A percentile compares a stretch with the other conserved stretches of the same genome.
These are phyloP conservation scores for Hypholoma fasciculare DNA, from an alignment of 768 basidiomycete species.

Conservation along the genomic window DNA sequence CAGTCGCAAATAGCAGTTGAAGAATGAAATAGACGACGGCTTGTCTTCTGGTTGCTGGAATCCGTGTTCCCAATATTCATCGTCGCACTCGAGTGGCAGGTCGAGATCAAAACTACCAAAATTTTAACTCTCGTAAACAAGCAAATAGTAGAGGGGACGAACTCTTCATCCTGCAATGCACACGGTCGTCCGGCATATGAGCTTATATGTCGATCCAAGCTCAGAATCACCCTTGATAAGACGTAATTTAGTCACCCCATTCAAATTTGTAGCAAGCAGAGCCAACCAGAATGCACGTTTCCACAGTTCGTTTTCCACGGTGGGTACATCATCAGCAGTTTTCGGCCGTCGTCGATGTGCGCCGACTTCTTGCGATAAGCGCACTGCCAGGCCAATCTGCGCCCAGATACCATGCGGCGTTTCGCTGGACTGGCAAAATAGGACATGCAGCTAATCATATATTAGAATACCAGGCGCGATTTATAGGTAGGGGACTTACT, in stretches of 20 bases:
- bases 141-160: constrained; percentile 22
- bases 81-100: constrained; percentile 58
- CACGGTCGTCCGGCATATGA: constrained; percentile 66
- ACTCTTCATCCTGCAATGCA: constrained; percentile 77
- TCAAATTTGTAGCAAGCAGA: background rate
- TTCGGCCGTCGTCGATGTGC: constrained; percentile 51
- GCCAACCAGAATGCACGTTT: constrained; percentile 65
- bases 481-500: constrained; percentile 34
- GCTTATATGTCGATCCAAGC: constrained; percentile 47
- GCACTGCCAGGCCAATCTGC: constrained; percentile 64
- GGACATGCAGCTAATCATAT: constrained; percentile 40
- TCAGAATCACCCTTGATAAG: constrained; percentile 45
- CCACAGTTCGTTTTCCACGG: constrained; percentile 70
- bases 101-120: constrained; percentile 70
- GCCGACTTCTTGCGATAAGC: constrained; percentile 74
- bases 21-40: constrained; percentile 56
- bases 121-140: background rate
- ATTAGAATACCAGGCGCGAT: background rate
- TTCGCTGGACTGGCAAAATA: constrained; percentile 49
- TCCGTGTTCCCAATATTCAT: constrained; percentile 69
- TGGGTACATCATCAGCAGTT: constrained; percentile 26
- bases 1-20: constrained; percentile 55
- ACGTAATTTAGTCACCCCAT: background rate
- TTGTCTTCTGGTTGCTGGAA: constrained; percentile 66
- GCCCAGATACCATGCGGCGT: constrained; percentile 61